These are phyloP conservation scores for Logfia minima DNA, from an alignment of 129 eudicot species.

Conservation along the genomic window DNA sequence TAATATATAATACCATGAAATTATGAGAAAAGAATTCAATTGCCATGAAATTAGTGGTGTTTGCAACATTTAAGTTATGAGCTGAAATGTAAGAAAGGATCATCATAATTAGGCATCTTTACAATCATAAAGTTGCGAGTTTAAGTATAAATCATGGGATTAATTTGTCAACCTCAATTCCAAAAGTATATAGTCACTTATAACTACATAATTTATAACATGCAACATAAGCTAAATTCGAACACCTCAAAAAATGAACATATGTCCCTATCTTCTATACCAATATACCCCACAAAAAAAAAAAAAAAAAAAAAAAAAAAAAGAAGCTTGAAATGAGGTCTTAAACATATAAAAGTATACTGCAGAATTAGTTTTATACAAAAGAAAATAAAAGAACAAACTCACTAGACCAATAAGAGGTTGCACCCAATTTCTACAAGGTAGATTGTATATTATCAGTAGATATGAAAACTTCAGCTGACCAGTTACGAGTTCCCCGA, in stretches of 20 bases:
- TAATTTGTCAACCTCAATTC: neutral
- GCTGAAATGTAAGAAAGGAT: neutral
- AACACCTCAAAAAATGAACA: slow-evolving; percentile 21
- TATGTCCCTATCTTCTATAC: slow-evolving; percentile 41
- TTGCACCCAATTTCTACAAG: slow-evolving; percentile 26
- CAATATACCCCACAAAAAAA: slow-evolving; percentile 37
- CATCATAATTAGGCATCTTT: neutral
- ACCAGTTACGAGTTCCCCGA: slow-evolving; percentile 5
- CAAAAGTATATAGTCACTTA: neutral
- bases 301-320: too few relatives aligned
- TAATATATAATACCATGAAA: neutral
- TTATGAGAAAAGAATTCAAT: neutral
- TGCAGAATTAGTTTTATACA: slow-evolving; percentile 28
- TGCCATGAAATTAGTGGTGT: neutral
- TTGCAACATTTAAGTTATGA: neutral
- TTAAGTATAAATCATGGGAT: neutral
- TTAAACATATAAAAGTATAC: slow-evolving; percentile 3
- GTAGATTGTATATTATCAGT: slow-evolving; percentile 17
- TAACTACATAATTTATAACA: neutral
- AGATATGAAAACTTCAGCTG: slow-evolving; percentile 27
- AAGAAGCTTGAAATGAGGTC: slow-evolving; percentile 16
- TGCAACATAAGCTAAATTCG: slow-evolving; percentile 18
- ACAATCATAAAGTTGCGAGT: neutral
- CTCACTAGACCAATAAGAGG: slow-evolving; percentile 26
- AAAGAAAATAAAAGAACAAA: slow-evolving; percentile 24